Evolutionary conservation across 1,284 basidiomycete genomes (phyloP), one percentile per base, ranked within the genome.

Genomic region (Clitocybe nebularis): DNA sequence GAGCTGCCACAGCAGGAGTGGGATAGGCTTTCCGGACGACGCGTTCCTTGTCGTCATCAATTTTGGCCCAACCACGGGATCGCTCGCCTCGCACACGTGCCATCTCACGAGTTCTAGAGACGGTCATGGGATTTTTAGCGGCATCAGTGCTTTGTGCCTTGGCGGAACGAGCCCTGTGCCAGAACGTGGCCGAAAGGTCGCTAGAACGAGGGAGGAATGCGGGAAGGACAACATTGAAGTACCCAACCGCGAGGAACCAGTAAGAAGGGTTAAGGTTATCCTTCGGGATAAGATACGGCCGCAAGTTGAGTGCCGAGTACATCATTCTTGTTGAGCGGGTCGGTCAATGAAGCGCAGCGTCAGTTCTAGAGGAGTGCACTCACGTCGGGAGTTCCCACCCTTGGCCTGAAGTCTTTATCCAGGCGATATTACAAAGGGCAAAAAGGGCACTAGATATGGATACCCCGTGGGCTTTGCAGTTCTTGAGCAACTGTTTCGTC

Each of bases 211-310:
- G 81, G 13, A 86, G 54, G 62, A 88, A 84, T 19, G 72, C 67
- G 3, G 86, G 85, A 3, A 89, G 75, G 36, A 88, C 66, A 51
- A 90, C 72, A 60, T 89, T 89, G 69, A 88, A 88, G 61, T 87
- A 89, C 3, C 83, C 81, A 45, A 89, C 79, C 3, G 84, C 79
- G 32, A 89, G 71, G 66, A 79, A 85, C 79, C 82, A 87, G 66
- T 84, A 86, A 9, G 83, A 85, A 45, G 76, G 69, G 53, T 73
- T 66, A 52, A 67, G 66, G 6, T 64, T 62, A 45, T 65, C 67
- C 48, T 67, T 61, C 13, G 57, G 58, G 33, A 63, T 51, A 43
- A 85, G 64, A 56, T 77, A 75, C 1, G 83, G 78, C 5, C 87
- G 75, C 33, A 88, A 62, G 61, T 89, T 89, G 34, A 89, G 67